These are phyloP conservation scores for Pleurotus tuoliensis DNA, from an alignment of 768 basidiomycete species.

Conservation along the genomic window DNA sequence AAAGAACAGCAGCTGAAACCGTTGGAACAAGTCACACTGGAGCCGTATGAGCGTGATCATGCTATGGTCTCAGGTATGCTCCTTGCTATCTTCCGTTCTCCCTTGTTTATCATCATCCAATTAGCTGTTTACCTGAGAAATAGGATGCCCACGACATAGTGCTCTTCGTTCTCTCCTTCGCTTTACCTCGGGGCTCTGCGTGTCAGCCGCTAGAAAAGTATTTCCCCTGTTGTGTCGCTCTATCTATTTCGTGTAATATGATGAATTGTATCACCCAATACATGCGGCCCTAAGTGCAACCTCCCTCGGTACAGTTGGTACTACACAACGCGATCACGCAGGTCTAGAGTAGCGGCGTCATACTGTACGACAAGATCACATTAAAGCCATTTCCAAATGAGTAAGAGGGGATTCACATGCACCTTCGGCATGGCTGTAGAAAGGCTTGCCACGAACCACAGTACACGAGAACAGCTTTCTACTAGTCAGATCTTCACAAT, in stretches of 20 bases:
- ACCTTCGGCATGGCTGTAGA: no score
- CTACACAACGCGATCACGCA: no score
- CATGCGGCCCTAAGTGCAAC: no score
- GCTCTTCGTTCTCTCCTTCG: neutral
- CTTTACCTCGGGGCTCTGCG: neutral
- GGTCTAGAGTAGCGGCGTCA: no score
- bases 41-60: conserved; percentile 89
- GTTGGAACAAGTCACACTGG: conserved; percentile 91
- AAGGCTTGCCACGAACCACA: no score
- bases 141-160: neutral
- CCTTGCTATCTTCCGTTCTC: neutral
- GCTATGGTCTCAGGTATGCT: conserved; percentile 81
- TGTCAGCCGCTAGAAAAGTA: neutral
- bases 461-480: no score
- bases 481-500: no score
- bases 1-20: conserved; percentile 84
- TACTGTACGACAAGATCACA: no score
- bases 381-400: no score
- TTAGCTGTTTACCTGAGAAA: conserved; percentile 4
- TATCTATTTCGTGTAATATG: conserved; percentile 1
- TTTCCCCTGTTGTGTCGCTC: neutral
- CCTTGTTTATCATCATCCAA: neutral
- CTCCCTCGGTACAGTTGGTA: no score
- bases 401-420: no score
- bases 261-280: neutral